These are phyloP conservation scores for Astrocystis sublimbata DNA, from an alignment of 495 filamentous ascomycete species.

Conservation along the genomic window DNA sequence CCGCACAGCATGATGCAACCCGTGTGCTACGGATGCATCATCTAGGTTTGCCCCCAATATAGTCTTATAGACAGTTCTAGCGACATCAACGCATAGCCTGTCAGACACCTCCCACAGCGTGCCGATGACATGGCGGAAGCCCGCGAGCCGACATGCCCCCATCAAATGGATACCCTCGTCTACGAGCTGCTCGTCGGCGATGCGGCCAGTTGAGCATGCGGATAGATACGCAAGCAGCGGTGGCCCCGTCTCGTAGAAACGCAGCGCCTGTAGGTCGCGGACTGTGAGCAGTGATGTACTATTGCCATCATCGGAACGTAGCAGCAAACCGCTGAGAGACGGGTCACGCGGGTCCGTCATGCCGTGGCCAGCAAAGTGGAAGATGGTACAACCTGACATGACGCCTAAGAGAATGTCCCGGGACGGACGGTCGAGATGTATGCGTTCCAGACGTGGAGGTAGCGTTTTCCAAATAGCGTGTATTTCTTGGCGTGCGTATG, in stretches of 20 bases:
- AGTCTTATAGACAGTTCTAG: conserved; percentile 29
- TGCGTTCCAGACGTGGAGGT: too few species aligned
- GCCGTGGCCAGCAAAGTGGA: conserved; percentile 30
- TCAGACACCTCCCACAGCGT: conserved; percentile 35
- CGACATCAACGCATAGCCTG: conserved; percentile 28
- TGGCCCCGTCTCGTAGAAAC: too few species aligned
- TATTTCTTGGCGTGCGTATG: not conserved
- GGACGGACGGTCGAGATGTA: not conserved
- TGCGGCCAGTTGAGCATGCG: conserved; percentile 36
- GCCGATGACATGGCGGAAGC: conserved; percentile 40
- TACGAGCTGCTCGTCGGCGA: conserved; percentile 8
- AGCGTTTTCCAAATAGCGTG: not conserved
- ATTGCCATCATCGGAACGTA: conserved; percentile 2
- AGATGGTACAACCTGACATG: conserved; percentile 19
- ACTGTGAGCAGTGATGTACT: too few species aligned
- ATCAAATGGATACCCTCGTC: conserved; percentile 39
- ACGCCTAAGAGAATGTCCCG: conserved; percentile 1
- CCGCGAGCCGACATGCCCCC: conserved; percentile 37
- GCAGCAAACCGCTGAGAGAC: conserved; percentile 24
- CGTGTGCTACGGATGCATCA: conserved; percentile 26
- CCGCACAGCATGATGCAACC: conserved; percentile 26
- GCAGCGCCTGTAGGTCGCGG: too few species aligned
- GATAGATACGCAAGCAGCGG: conserved; percentile 37
- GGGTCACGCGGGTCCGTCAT: conserved; percentile 20
- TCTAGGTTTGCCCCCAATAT: conserved; percentile 28